A percentile compares a stretch with the other conserved stretches of the same genome.
Evolutionary conservation across 129 eudicot species (phyloP).

Genomic region (Lactuca sativa): DNA sequence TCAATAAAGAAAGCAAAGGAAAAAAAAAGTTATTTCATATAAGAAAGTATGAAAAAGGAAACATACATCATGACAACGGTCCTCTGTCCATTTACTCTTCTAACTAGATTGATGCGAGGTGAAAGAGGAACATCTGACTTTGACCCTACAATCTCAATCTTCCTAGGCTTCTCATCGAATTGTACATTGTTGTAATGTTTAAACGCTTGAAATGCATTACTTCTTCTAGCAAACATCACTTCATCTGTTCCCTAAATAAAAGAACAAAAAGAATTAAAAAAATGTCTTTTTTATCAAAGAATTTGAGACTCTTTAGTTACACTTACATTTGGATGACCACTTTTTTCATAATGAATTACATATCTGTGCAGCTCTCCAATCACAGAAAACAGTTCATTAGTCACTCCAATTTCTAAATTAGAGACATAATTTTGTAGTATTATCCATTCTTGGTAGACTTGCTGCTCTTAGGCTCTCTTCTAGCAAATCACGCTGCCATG

Average conservation of each 20-base stretch:
- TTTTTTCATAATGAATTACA: constrained; percentile 85
- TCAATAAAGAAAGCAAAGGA: not conserved
- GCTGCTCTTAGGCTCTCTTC: constrained; percentile 88
- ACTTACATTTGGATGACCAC: constrained; percentile 90
- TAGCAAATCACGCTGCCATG: constrained; percentile 82
- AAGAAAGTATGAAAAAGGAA: too few relatives aligned
- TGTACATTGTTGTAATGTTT: constrained; percentile 79
- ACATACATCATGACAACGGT: constrained; percentile 65
- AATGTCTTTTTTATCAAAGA: not conserved
- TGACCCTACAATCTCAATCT: constrained; percentile 72
- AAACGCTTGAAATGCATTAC: constrained; percentile 79
- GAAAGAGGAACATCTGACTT: constrained; percentile 53
- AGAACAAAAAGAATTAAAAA: not conserved
- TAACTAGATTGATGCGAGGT: constrained; percentile 76
- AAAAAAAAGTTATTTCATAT: constrained; percentile 24
- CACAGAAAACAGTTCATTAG: constrained; percentile 84
- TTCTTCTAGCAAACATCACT: constrained; percentile 80
- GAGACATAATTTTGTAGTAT: constrained; percentile 73
- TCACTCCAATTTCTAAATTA: constrained; percentile 84
- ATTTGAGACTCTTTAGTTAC: not conserved
- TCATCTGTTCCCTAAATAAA: constrained; percentile 80
- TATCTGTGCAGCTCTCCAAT: constrained; percentile 89
- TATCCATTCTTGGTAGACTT: constrained; percentile 67
- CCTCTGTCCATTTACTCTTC: constrained; percentile 78
- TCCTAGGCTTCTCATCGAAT: constrained; percentile 89